Percentiles rank a stretch among this genome's conserved stretches.
Evolutionary conservation across 768 basidiomycete genomes (phyloP).

Genomic region (Suillus decipiens): DNA sequence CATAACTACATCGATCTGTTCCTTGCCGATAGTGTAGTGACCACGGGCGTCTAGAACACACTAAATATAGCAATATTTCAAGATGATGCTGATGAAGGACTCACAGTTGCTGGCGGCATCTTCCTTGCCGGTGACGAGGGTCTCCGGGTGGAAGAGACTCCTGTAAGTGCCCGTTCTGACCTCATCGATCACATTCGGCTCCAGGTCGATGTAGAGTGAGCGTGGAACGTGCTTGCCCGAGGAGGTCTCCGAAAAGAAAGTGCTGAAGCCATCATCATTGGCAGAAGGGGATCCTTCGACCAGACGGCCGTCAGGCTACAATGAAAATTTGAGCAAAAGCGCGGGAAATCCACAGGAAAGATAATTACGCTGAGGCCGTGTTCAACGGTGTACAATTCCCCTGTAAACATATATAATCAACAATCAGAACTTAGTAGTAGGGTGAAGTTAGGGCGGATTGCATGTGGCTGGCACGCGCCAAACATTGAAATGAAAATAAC

Average conservation of each 20-base stretch:
- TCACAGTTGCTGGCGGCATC: slow-evolving; percentile 99
- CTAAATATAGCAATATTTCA: slow-evolving; percentile 9
- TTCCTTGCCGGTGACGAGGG: slow-evolving; percentile 97
- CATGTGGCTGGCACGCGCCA: slow-evolving; percentile 13
- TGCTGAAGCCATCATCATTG: slow-evolving; percentile 92
- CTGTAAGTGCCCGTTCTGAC: slow-evolving; percentile 95
- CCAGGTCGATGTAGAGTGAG: slow-evolving; percentile 95
- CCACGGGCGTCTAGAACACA: slow-evolving; percentile 81
- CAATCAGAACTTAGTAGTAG: slow-evolving; percentile 5
- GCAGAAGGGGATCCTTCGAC: slow-evolving; percentile 72
- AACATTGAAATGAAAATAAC: slow-evolving; percentile 1
- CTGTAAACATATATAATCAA: slow-evolving; percentile 43
- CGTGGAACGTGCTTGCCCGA: slow-evolving; percentile 97
- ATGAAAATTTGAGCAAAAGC: slow-evolving; percentile 18
- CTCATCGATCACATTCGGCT: slow-evolving; percentile 98
- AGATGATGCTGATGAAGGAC: slow-evolving; percentile 18
- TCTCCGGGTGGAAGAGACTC: slow-evolving; percentile 98
- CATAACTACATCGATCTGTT: slow-evolving; percentile 94
- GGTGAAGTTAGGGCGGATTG: slow-evolving; percentile 15
- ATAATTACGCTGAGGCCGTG: slow-evolving; percentile 87
- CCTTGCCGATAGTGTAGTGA: slow-evolving; percentile 98
- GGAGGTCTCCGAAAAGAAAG: slow-evolving; percentile 98
- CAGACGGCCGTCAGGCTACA: slow-evolving; percentile 92
- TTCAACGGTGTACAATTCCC: slow-evolving; percentile 99
- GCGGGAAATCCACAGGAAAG: slow-evolving; percentile 12